These are phyloP conservation scores for Codiaeum variegatum DNA, from an alignment of 441 rosid species.

Conservation along the genomic window DNA sequence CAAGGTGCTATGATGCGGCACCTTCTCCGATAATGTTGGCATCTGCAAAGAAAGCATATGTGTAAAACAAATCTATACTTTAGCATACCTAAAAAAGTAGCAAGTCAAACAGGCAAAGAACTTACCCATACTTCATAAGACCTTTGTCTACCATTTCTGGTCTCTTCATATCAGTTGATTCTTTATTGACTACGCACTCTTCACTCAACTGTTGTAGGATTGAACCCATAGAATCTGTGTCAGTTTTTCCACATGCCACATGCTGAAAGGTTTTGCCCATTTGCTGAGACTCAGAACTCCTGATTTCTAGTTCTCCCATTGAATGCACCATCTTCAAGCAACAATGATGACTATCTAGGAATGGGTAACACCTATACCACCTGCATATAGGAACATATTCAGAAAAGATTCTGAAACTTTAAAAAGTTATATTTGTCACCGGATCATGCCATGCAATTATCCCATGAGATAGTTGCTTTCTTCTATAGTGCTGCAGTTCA, in stretches of 20 bases:
- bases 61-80: slow-evolving; percentile 1
- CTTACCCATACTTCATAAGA: slow-evolving; percentile 68
- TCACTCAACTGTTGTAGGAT: slow-evolving; percentile 18
- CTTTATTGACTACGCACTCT: slow-evolving; percentile 4
- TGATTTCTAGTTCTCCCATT: slow-evolving; percentile 40
- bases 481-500: slow-evolving; percentile 59
- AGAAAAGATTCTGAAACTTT: slow-evolving; percentile 35
- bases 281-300: slow-evolving; percentile 25
- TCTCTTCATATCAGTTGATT: slow-evolving; percentile 11
- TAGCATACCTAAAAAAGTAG: not conserved
- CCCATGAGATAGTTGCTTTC: slow-evolving; percentile 61
- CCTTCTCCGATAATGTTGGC: slow-evolving; percentile 68
- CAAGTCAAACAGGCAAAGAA: not conserved
- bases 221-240: slow-evolving; percentile 14
- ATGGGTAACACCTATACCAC: slow-evolving; percentile 34
- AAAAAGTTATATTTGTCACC: slow-evolving; percentile 35
- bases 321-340: slow-evolving; percentile 22
- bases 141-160: slow-evolving; percentile 40
- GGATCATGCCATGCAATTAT: slow-evolving; percentile 60
- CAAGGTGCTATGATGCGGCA: slow-evolving; percentile 87
- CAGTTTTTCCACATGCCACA: slow-evolving; percentile 12
- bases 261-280: slow-evolving; percentile 20
- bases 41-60: slow-evolving; percentile 38
- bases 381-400: slow-evolving; percentile 53
- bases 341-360: slow-evolving; percentile 26